phyloP scores from a whole-genome alignment of 768 basidiomycete species.

The Xerocomellus intermedius region DNA sequence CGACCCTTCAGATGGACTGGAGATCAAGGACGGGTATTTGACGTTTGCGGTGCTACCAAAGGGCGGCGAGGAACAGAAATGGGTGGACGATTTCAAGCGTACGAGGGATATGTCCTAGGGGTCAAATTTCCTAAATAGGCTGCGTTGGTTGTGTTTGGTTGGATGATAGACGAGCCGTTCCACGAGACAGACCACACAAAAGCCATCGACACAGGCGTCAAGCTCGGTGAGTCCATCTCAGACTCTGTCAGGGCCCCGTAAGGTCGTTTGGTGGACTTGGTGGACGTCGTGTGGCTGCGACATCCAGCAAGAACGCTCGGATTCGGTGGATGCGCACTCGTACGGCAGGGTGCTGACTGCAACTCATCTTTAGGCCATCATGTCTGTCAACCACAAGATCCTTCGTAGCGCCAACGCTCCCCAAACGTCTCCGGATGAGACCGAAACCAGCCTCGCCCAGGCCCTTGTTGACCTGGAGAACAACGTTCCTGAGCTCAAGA shows the following conservation, averaged over 20 bases:
- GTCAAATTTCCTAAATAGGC: slow-evolving; percentile 14
- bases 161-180: slow-evolving; percentile 2
- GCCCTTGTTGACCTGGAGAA: slow-evolving; percentile 96
- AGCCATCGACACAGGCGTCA: slow-evolving; percentile 56
- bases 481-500: slow-evolving; percentile 97
- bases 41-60: slow-evolving; percentile 78
- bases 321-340: slow-evolving; percentile 56
- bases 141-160: slow-evolving; percentile 33
- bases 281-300: slow-evolving; percentile 17
- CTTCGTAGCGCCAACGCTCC: slow-evolving; percentile 96
- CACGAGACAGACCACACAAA: slow-evolving; percentile 17
- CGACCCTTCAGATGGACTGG: slow-evolving; percentile 71
- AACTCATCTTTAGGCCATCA: slow-evolving; percentile 34
- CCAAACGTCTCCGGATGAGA: slow-evolving; percentile 83
- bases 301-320: slow-evolving; percentile 25
- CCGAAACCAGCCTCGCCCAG: slow-evolving; percentile 89
- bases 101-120: slow-evolving; percentile 34
- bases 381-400: slow-evolving; percentile 88
- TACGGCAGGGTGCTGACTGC: slow-evolving; percentile 45
- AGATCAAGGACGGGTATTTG: slow-evolving; percentile 79
- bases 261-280: slow-evolving; percentile 19
- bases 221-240: slow-evolving; percentile 62
- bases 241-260: slow-evolving; percentile 20
- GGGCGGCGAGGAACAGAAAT: slow-evolving; percentile 72
- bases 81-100: slow-evolving; percentile 87